Base-by-base conservation (phyloP, 2,329 filamentous ascomycete species). In the Karstenula rhodostoma region DNA sequence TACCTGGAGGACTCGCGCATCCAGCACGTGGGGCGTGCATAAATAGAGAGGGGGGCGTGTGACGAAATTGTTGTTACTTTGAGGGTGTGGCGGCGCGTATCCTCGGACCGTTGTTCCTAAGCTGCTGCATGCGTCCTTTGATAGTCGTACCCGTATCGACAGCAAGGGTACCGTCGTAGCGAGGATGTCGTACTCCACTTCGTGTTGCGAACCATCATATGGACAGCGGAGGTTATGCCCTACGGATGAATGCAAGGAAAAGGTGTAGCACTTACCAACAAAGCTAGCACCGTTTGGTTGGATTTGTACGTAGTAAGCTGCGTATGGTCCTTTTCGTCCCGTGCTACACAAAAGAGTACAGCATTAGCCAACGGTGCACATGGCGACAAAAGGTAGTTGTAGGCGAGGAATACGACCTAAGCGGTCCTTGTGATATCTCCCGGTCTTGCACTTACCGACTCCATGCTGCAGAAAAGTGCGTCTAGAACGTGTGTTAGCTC, bases 381-480 rank as follows among this genome's bases (percentile, higher is more conserved):
- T 33, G 42, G 33, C 12, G 37, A 23, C 23, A 56, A 54, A 35
- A 42, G 40, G 40, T 22, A 23, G 29, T 29, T 35, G 13, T 44
- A 49, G 15, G 32, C 22, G 25, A 43, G 29, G 43, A 33, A 42
- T 43, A 59, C 25, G 15, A 9, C 35, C 33, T 42, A 48, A 29
- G 57, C 52, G 37, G 44, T 46, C n/a, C 35, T 43, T 37, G 35
- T 54, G 44, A 27, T 27, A 22, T 25, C 23, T 40, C 7, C 33
- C 13, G 32, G 22, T 17, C 15, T 19, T 40, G 3, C 13, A 56
- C 60, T 53, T 37, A 62, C 60, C 60, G 56, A 27, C 55, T 58
- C 56, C 92, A 96, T 25, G 92, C 91, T 40, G 90, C 93, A 10
- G 90, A 91, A 78, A 94, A 96, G 79, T 94, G 87, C 56, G 92